A percentile compares a stretch with the other conserved stretches of the same genome.
Evolutionary conservation across 1,284 basidiomycete genomes (phyloP).

Genomic region (Apiotrichum montevideense): DNA sequence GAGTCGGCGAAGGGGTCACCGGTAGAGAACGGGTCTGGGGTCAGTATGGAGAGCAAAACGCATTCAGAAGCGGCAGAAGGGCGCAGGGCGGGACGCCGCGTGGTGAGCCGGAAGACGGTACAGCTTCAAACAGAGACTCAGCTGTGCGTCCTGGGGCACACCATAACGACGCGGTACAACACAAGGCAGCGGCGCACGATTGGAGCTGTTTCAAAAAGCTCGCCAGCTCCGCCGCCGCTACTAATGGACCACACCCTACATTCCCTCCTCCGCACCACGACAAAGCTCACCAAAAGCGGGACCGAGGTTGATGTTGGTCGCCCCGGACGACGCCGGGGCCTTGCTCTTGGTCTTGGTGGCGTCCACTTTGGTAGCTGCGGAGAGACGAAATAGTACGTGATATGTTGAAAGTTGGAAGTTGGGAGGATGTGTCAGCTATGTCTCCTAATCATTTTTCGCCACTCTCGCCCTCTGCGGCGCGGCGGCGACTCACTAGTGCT

Average conservation of each 20-base stretch:
- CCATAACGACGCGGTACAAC: too few relatives aligned
- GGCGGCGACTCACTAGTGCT: constrained; percentile 24
- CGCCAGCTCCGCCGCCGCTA: too few relatives aligned
- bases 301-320: constrained; percentile 55
- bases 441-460: not conserved
- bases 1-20: constrained; percentile 64
- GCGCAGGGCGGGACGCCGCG: too few relatives aligned
- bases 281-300: constrained; percentile 30
- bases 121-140: too few relatives aligned
- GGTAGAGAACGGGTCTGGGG: constrained; percentile 72
- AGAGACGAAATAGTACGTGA: not conserved
- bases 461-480: not conserved
- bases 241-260: too few relatives aligned
- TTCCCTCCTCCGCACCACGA: too few relatives aligned
- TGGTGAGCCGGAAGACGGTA: too few relatives aligned
- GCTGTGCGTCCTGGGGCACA: too few relatives aligned
- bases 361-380: constrained; percentile 44
- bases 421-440: not conserved
- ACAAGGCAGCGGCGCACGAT: too few relatives aligned
- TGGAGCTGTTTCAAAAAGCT: too few relatives aligned
- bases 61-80: not conserved
- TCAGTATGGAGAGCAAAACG: not conserved
- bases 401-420: too few relatives aligned
- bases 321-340: constrained; percentile 33
- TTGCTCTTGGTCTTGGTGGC: constrained; percentile 43